Percentiles rank a stretch among this genome's conserved stretches.
phyloP scores from a whole-genome alignment of 306 rosid species.

The Arachis stenosperma region DNA sequence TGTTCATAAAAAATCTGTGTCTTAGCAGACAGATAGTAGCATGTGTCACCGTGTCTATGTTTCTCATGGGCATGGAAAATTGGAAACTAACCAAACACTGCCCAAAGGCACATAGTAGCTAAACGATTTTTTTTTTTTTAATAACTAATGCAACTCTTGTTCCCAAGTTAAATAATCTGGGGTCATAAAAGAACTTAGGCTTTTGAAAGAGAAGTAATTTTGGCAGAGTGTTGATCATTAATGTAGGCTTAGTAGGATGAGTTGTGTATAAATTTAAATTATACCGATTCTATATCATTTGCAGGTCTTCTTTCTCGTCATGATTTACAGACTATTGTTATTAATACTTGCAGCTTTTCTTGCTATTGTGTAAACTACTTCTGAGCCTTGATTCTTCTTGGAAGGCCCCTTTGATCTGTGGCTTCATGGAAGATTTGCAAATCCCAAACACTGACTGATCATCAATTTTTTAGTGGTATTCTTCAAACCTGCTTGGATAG shows the following conservation, averaged over 20 bases:
- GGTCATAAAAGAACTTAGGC: constrained; percentile 20
- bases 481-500: constrained; percentile 50
- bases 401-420: constrained; percentile 49
- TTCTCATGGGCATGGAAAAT: too few species aligned
- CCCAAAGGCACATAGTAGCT: too few species aligned
- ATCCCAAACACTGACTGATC: constrained; percentile 29
- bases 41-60: too few species aligned
- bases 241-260: constrained; percentile 1
- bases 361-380: constrained; percentile 49
- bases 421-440: constrained; percentile 33
- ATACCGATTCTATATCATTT: background rate
- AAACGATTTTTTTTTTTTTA: too few species aligned
- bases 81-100: too few species aligned
- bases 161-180: background rate
- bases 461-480: constrained; percentile 51
- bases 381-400: constrained; percentile 58
- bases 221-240: constrained; percentile 10
- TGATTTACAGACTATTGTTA: constrained; percentile 25
- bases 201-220: constrained; percentile 18
- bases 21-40: too few species aligned
- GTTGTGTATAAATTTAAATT: background rate
- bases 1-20: too few species aligned
- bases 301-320: constrained; percentile 27
- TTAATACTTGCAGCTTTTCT: constrained; percentile 52
- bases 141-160: constrained; percentile 12